These are phyloP conservation scores for Zygoascus biomembranicola DNA, from an alignment of 805 yeast species.

Conservation along the genomic window DNA sequence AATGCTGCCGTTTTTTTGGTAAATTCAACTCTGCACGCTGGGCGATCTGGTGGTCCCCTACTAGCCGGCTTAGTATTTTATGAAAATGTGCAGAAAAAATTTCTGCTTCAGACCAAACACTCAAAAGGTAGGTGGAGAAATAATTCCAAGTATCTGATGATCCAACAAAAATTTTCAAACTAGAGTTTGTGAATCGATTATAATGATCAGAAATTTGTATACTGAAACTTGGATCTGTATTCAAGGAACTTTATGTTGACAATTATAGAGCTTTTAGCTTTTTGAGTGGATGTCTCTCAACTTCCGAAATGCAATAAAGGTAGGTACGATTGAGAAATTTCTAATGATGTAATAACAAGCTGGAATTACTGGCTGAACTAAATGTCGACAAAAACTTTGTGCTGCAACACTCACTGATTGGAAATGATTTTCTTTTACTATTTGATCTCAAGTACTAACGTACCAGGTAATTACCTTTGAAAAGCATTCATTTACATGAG, in stretches of 20 bases:
- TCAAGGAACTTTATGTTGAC: background rate
- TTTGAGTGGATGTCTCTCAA: background rate
- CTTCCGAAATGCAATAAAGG: constrained; percentile 6
- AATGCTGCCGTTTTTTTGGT: too few relatives aligned
- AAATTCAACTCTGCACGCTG: too few relatives aligned
- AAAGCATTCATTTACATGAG: constrained; percentile 37
- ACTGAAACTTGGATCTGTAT: constrained; percentile 3
- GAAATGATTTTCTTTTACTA: background rate
- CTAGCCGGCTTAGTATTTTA: background rate
- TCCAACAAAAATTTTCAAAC: constrained; percentile 45
- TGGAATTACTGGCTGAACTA: constrained; percentile 98
- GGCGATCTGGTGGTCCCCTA: background rate
- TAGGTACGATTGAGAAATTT: constrained; percentile 10
- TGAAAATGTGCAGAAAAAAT: background rate
- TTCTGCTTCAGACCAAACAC: background rate
- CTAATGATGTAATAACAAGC: constrained; percentile 33
- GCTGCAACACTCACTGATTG: constrained; percentile 33
- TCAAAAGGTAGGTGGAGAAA: background rate
- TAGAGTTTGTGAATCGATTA: constrained; percentile 53
- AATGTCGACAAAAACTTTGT: constrained; percentile 63
- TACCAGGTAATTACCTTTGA: background rate
- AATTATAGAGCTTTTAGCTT: background rate
- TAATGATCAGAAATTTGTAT: constrained; percentile 39
- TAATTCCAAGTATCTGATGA: constrained; percentile 32
- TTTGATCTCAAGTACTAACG: background rate